These are phyloP conservation scores for Solanum clarkiae DNA, from an alignment of 257 asterid species.

Conservation along the genomic window DNA sequence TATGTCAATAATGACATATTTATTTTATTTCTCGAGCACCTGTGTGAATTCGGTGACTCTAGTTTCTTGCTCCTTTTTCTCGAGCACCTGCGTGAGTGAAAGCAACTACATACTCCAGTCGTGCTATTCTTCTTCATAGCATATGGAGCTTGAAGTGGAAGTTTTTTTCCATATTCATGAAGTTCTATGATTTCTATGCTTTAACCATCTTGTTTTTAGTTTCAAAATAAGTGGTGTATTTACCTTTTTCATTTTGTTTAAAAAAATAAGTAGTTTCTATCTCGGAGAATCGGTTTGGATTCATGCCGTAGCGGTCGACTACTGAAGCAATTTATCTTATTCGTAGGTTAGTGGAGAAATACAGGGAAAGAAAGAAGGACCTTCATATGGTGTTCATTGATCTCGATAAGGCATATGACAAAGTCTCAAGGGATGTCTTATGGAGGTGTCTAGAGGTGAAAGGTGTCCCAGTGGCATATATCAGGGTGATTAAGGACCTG, in stretches of 20 bases:
- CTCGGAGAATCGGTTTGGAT: too few species aligned
- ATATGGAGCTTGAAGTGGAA: background rate
- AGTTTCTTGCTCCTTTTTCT: background rate
- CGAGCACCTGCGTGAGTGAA: background rate
- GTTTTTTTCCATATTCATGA: background rate
- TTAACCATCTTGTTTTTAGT: background rate
- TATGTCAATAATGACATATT: too few species aligned
- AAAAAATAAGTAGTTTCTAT: background rate
- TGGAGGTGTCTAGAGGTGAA: too few species aligned
- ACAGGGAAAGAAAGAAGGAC: too few species aligned
- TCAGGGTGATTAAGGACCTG: too few species aligned
- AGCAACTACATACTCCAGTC: background rate
- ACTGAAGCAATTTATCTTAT: too few species aligned
- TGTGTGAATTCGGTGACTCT: background rate
- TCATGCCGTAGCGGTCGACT: too few species aligned
- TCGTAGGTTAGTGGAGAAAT: too few species aligned
- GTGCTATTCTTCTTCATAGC: background rate
- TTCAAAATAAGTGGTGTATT: background rate
- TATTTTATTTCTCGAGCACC: background rate
- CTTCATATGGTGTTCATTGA: too few species aligned
- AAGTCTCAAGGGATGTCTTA: too few species aligned
- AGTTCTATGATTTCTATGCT: background rate
- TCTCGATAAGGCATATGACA: too few species aligned
- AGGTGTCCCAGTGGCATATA: too few species aligned
- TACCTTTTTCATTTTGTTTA: background rate